A percentile compares a stretch with the other conserved stretches of the same genome.
Conservation (phyloP, 73 alveolate species). For the Symbiodinium pilosum region DNA sequence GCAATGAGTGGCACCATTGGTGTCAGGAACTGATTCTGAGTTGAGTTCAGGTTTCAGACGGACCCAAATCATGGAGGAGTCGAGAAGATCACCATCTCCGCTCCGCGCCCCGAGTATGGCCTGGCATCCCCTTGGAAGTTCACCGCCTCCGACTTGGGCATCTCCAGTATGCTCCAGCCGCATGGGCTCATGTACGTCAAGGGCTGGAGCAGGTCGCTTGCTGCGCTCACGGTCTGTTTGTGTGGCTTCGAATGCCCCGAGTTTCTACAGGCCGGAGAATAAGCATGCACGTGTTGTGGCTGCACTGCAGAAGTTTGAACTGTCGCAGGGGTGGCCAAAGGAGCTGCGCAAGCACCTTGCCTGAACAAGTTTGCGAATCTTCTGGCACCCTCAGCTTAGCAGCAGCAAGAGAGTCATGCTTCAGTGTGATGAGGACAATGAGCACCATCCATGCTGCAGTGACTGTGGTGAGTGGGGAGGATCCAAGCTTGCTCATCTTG, state of each 20-base stretch:
- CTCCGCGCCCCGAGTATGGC: not conserved
- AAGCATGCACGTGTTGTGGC: too few relatives aligned
- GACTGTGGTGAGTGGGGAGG: not conserved
- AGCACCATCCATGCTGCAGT: not conserved
- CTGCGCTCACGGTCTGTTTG: not conserved
- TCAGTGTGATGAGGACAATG: not conserved
- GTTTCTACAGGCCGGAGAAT: not conserved
- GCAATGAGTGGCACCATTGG: too few relatives aligned
- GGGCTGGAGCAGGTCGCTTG: not conserved
- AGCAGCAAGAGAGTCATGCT: too few relatives aligned
- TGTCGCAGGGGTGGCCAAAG: too few relatives aligned
- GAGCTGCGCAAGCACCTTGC: too few relatives aligned
- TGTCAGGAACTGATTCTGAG: too few relatives aligned
- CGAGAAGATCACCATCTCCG: not conserved
- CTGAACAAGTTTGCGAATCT: too few relatives aligned
- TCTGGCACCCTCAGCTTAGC: too few relatives aligned
- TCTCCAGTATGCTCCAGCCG: not conserved
- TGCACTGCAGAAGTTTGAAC: too few relatives aligned
- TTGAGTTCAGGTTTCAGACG: not conserved
- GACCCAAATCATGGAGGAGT: not conserved
- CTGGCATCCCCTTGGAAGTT: not conserved
- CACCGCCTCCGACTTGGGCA: not conserved
- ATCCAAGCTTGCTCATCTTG: not conserved
- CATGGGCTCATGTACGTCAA: not conserved
- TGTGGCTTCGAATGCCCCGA: not conserved